phyloP scores from a whole-genome alignment of 495 filamentous ascomycete species.

The Xylaria sp. region DNA sequence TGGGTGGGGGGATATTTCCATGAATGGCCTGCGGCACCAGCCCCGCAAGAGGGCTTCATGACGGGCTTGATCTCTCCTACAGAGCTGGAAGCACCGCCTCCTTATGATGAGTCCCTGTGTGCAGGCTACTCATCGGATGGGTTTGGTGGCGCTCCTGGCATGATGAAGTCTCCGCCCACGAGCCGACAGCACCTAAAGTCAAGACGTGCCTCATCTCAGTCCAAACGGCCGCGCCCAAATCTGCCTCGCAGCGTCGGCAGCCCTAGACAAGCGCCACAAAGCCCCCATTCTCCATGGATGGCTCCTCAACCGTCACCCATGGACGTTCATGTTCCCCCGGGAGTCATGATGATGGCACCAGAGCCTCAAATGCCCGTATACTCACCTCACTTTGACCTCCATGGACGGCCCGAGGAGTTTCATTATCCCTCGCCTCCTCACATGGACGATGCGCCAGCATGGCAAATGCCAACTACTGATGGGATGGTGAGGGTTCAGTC shows the following conservation, averaged over 20 bases:
- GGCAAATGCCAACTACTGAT: slow-evolving; percentile 20
- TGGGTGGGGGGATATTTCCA: slow-evolving; percentile 31
- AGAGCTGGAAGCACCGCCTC: slow-evolving; percentile 23
- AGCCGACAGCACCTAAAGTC: slow-evolving; percentile 21
- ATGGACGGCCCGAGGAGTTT: slow-evolving; percentile 55
- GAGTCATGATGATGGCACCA: slow-evolving; percentile 26
- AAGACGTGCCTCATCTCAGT: slow-evolving; percentile 27
- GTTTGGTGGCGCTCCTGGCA: slow-evolving; percentile 21
- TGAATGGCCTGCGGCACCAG: slow-evolving; percentile 27
- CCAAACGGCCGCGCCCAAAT: slow-evolving; percentile 20
- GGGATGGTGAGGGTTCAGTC: slow-evolving; percentile 19
- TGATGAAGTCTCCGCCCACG: slow-evolving; percentile 26
- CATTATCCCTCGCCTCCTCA: slow-evolving; percentile 29
- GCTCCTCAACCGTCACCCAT: slow-evolving; percentile 18
- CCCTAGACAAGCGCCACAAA: slow-evolving; percentile 28
- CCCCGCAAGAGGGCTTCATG: slow-evolving; percentile 25
- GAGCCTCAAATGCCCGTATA: slow-evolving; percentile 25
- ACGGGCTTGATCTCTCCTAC: slow-evolving; percentile 26
- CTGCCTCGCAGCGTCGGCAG: slow-evolving; percentile 26
- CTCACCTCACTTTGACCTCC: slow-evolving; percentile 28
- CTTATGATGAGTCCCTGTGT: slow-evolving; percentile 24
- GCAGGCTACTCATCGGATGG: slow-evolving; percentile 22
- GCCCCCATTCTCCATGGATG: slow-evolving; percentile 30
- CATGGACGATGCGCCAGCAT: slow-evolving; percentile 28
- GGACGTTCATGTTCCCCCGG: slow-evolving; percentile 19